Evolutionary conservation across 31 red algal genomes (phyloP).

Genomic region (Porphyra umbilicalis): DNA sequence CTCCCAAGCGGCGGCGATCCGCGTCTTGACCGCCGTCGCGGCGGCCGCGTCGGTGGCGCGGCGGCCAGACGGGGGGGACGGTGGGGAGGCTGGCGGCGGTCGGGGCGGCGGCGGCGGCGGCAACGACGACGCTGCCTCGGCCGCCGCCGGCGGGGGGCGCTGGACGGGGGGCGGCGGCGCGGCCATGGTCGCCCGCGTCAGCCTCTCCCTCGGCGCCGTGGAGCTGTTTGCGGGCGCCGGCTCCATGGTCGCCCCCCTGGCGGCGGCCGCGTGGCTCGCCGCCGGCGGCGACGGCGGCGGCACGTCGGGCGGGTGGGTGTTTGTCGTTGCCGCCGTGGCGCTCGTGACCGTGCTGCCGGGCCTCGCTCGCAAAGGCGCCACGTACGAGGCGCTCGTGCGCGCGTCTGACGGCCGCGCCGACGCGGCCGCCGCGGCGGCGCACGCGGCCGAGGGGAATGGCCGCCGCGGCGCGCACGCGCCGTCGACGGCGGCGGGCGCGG

Average conservation of each 20-base stretch:
- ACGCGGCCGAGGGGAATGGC: not conserved
- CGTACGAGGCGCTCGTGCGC: not conserved
- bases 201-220: not conserved
- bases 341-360: not conserved
- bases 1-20: not conserved
- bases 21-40: not conserved
- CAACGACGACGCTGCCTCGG: not conserved
- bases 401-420: not conserved
- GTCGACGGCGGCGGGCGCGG: not conserved
- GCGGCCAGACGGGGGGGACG: not conserved
- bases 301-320: not conserved
- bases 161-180: not conserved
- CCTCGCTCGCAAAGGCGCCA: not conserved
- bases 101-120: not conserved
- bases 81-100: not conserved
- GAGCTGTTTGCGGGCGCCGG: not conserved
- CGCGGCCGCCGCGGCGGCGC: not conserved
- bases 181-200: not conserved
- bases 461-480: not conserved
- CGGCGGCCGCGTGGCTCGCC: not conserved
- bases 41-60: not conserved
- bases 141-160: too few species aligned
- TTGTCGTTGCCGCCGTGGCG: not conserved
- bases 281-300: not conserved
- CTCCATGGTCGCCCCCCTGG: not conserved